Percentiles rank a stretch among this genome's conserved stretches.
Evolutionary conservation across 257 asterid genomes (phyloP).

Genomic region (Forsythia suspensa): DNA sequence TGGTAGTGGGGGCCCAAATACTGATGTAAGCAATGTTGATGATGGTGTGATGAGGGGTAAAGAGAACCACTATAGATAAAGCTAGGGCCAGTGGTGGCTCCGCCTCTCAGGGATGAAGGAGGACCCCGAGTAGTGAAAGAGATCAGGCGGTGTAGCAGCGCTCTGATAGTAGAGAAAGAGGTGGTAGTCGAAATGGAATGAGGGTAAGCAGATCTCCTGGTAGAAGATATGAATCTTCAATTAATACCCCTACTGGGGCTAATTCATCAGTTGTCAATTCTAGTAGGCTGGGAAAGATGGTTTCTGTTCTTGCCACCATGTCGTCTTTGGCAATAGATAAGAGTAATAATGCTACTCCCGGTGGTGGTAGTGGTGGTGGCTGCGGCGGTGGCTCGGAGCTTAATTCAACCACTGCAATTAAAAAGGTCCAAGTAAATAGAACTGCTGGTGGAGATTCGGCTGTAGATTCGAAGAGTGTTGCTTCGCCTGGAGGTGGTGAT

Average conservation of each 20-base stretch:
- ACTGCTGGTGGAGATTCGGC: slow-evolving; percentile 54
- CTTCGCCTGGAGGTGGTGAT: slow-evolving; percentile 90
- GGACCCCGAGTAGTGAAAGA: too few species aligned
- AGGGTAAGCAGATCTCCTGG: slow-evolving; percentile 95
- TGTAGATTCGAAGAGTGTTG: slow-evolving; percentile 43
- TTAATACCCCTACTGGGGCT: slow-evolving; percentile 24
- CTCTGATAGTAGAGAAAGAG: too few species aligned
- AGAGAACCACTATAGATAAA: too few species aligned
- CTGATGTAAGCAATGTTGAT: not conserved
- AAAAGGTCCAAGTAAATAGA: slow-evolving; percentile 84
- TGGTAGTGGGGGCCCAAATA: slow-evolving; percentile 31
- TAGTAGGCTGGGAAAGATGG: slow-evolving; percentile 84
- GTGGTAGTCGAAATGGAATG: slow-evolving; percentile 51
- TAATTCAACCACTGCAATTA: slow-evolving; percentile 42
- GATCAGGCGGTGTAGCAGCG: too few species aligned
- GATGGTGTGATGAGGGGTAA: too few species aligned
- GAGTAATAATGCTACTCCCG: slow-evolving; percentile 35
- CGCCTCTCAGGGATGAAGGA: too few species aligned
- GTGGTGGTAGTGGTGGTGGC: slow-evolving; percentile 7
- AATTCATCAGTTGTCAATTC: slow-evolving; percentile 27
- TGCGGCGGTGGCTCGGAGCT: slow-evolving; percentile 15
- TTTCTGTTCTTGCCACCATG: slow-evolving; percentile 86
- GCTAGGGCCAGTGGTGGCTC: too few species aligned
- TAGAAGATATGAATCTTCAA: slow-evolving; percentile 91
- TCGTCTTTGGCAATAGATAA: slow-evolving; percentile 56